phyloP scores from a whole-genome alignment of 1,284 basidiomycete genomes.

The Cryptococcus depauperatus region DNA sequence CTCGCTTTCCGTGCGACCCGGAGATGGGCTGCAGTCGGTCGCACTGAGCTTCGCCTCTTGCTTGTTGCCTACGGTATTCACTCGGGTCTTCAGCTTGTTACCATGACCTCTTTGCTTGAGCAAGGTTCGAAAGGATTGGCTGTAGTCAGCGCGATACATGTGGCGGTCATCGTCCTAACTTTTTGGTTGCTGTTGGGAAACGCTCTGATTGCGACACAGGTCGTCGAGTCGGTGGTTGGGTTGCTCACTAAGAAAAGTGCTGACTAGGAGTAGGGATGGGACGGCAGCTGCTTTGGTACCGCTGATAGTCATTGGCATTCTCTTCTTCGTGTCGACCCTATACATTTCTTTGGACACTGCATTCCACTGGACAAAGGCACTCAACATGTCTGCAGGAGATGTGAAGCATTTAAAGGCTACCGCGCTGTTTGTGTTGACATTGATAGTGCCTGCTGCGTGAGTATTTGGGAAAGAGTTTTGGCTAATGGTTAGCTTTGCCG shows the following conservation, averaged over 20 bases:
- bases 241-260: background rate
- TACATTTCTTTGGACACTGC: constrained; percentile 73
- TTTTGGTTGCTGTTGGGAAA: constrained; percentile 74
- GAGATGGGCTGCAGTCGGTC: constrained; percentile 38
- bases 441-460: constrained; percentile 73
- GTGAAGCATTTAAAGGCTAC: constrained; percentile 53
- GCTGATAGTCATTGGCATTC: constrained; percentile 53
- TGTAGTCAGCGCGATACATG: constrained; percentile 63
- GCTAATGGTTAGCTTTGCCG: constrained; percentile 50
- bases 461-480: constrained; percentile 19
- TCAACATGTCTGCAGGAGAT: constrained; percentile 42
- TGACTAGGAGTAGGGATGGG: constrained; percentile 51
- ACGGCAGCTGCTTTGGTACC: constrained; percentile 49
- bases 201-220: constrained; percentile 68
- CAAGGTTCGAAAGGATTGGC: constrained; percentile 62
- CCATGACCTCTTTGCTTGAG: constrained; percentile 63
- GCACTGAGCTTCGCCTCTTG: constrained; percentile 33
- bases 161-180: constrained; percentile 57
- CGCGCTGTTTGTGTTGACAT: constrained; percentile 67
- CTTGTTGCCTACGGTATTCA: constrained; percentile 56
- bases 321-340: constrained; percentile 60
- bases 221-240: constrained; percentile 45
- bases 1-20: constrained; percentile 21
- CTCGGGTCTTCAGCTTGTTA: constrained; percentile 65
- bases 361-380: constrained; percentile 54